Evolutionary conservation across 305 asterid genomes (phyloP).

Genomic region (Salvia sclarea): DNA sequence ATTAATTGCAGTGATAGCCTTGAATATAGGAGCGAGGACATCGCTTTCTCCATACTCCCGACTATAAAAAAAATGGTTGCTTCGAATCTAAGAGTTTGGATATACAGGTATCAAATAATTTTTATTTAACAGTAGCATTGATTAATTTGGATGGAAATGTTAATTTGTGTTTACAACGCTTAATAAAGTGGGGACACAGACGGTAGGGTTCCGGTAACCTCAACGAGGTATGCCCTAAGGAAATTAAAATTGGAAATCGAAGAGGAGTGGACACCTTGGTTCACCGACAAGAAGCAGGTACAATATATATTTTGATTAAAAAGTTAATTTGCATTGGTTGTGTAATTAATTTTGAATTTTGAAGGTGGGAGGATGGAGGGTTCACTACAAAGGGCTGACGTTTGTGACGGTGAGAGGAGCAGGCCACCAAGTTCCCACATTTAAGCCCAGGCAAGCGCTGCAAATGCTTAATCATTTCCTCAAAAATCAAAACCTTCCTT

Average conservation of each 20-base stretch:
- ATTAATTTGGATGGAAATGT: too few species aligned
- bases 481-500: conserved; percentile 50
- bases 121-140: too few species aligned
- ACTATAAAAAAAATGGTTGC: conserved; percentile 46
- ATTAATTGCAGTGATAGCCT: conserved; percentile 39
- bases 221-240: conserved; percentile 63
- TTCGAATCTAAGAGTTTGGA: conserved; percentile 37
- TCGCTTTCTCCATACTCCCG: conserved; percentile 63
- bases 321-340: too few species aligned
- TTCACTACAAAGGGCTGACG: conserved; percentile 27
- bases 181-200: conserved; percentile 71
- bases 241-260: conserved; percentile 59
- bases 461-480: conserved; percentile 65
- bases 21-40: conserved; percentile 23
- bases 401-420: conserved; percentile 42
- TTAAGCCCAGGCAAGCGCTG: conserved; percentile 69
- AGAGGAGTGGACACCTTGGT: conserved; percentile 88
- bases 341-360: too few species aligned
- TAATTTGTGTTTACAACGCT: background rate
- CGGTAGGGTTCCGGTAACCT: conserved; percentile 84
- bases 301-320: too few species aligned
- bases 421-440: conserved; percentile 45
- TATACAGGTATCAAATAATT: conserved; percentile 32
- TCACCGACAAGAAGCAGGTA: conserved; percentile 72
- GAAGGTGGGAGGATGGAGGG: conserved; percentile 42